Percentiles rank a stretch among this genome's conserved stretches.
Conservation (phyloP, 768 basidiomycete genomes). For the Coprinopsis cinerea region DNA sequence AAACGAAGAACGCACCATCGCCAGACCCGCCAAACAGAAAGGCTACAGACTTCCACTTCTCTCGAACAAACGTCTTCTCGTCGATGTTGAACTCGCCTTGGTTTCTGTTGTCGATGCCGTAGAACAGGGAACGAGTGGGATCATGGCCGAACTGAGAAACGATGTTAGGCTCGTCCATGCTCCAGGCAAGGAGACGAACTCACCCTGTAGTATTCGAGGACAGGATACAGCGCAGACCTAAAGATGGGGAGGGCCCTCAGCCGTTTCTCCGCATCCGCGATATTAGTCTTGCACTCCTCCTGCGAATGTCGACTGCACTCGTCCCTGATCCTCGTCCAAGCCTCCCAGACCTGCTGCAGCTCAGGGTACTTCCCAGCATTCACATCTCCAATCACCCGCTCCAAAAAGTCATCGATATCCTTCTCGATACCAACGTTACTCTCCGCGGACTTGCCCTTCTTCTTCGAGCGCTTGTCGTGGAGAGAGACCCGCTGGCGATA, state of each 20-base stretch:
- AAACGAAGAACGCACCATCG: slow-evolving; percentile 14
- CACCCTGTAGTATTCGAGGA: slow-evolving; percentile 17
- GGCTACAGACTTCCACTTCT: slow-evolving; percentile 7
- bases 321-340: background rate
- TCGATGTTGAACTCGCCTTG: slow-evolving; percentile 3
- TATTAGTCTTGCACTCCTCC: slow-evolving; percentile 9
- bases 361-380: background rate
- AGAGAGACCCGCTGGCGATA: background rate
- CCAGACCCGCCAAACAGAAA: slow-evolving; percentile 22
- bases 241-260: slow-evolving; percentile 15
- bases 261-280: slow-evolving; percentile 10
- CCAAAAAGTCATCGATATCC: slow-evolving; percentile 3
- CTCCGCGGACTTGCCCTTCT: slow-evolving; percentile 4
- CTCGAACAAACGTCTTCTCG: background rate
- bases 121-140: slow-evolving; percentile 13
- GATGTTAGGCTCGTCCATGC: background rate
- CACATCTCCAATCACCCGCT: background rate
- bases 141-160: slow-evolving; percentile 18
- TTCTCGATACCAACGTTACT: slow-evolving; percentile 5
- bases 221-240: slow-evolving; percentile 11
- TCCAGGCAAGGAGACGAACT: background rate
- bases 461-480: slow-evolving; percentile 8
- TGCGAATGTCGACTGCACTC: slow-evolving; percentile 11
- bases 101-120: slow-evolving; percentile 10
- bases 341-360: background rate